phyloP scores from a whole-genome alignment of 139 green algal genomes.

The Bryopsis sp. region DNA sequence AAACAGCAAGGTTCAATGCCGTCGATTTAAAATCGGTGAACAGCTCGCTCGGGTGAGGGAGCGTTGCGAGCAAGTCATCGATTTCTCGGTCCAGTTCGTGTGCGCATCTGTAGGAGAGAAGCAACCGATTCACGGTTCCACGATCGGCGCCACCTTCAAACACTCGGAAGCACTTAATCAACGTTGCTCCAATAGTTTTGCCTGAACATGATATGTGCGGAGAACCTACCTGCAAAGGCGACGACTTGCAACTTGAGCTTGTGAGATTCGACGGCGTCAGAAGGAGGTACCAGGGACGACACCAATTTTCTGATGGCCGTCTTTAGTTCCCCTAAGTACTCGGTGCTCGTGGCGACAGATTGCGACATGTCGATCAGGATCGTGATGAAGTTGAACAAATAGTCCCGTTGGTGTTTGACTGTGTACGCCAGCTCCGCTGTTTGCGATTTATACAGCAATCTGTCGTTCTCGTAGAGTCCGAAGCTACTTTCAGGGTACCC shows the following conservation, averaged over 20 bases:
- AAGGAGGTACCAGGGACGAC: not conserved
- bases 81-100: not conserved
- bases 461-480: not conserved
- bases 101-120: not conserved
- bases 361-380: not conserved
- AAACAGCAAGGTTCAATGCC: not conserved
- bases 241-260: not conserved
- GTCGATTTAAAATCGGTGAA: not conserved
- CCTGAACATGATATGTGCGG: too few relatives aligned
- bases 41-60: not conserved
- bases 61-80: not conserved
- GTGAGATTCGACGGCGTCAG: not conserved
- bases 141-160: not conserved
- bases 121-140: not conserved
- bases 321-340: slow-evolving; percentile 1
- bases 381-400: not conserved
- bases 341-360: not conserved
- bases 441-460: not conserved
- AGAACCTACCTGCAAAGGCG: not conserved
- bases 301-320: not conserved
- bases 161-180: too few relatives aligned
- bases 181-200: too few relatives aligned
- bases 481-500: not conserved
- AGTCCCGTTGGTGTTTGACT: not conserved
- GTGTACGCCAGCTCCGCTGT: not conserved